Base-by-base conservation (phyloP, 192 early-diverging fungal genomes). In the Backusella parvicylindrica region DNA sequence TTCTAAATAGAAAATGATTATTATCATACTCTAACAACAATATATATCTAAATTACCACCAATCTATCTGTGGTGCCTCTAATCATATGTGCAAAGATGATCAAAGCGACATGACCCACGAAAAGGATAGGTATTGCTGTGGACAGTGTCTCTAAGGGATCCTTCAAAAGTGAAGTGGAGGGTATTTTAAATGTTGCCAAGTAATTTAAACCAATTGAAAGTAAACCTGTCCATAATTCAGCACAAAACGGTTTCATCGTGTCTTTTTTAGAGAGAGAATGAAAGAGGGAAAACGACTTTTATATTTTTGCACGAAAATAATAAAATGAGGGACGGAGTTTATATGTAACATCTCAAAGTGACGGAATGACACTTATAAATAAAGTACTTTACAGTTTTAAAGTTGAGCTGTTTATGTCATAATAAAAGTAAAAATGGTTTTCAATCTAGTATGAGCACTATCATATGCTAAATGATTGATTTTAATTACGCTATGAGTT, bases 111-210 rank as follows among this genome's bases (percentile, higher is more conserved):
- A 53, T 78, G 71, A 23, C 50, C 77, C 2, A 68, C 12, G 1
- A 78, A 33, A 16, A 78, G 49, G 4, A 68, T 30, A 7, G 77
- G 77, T 32, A 78, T 36, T 4, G 77, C 71, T 30, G 47, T 60
- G 11, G 71, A 64, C 1, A 78, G 41, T 50, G 77, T 78, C 18
- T 36, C 30, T 0, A 78, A 30, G 2, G 77, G 77, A 35, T 78
- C 77, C n/a, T 78, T 43, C 15, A 78, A 26, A 8, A 78, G 77
- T 53, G 40, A 32, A 8, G 77, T 78, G 8, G 37, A 26, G 1
- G 77, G 77, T 32, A 72, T 28, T 40, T 53, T 65, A 56, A 78
- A 78, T 2, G 67, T 68, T 15, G 65, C 60, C 4, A 53, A 18
- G 38, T 72, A 68, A 36, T 78, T 69, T 47, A 78, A 18, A 6